Conservation (phyloP, 208 protist genomes). For the Wallacemonas sp. region DNA sequence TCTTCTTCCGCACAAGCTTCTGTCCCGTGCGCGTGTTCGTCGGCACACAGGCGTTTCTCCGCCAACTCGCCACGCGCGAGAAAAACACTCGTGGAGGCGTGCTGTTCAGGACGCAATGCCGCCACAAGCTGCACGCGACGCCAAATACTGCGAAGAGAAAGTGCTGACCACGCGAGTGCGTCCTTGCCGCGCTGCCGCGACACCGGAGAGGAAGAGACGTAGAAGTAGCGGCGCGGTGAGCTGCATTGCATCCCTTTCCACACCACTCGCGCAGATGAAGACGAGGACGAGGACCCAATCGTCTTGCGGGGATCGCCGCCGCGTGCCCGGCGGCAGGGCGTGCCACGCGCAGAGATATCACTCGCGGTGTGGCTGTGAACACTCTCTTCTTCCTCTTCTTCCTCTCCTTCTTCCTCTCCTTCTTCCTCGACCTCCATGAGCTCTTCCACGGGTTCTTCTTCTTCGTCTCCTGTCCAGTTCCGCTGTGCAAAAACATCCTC, state of each 20-base stretch:
- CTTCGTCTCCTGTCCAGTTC: background rate
- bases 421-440: too few relatives aligned
- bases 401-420: slow-evolving; percentile 1
- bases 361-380: background rate
- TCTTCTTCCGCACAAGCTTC: too few relatives aligned
- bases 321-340: too few relatives aligned
- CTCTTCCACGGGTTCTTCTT: background rate
- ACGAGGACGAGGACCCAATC: background rate
- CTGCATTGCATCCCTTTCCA: too few relatives aligned
- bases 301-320: too few relatives aligned
- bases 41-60: background rate
- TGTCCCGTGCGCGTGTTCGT: background rate
- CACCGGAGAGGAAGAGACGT: background rate
- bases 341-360: too few relatives aligned
- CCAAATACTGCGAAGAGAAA: slow-evolving; percentile 58
- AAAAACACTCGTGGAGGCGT: slow-evolving; percentile 52
- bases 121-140: slow-evolving; percentile 53
- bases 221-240: background rate
- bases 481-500: slow-evolving; percentile 1
- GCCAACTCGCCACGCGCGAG: slow-evolving; percentile 11
- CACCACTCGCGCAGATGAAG: too few relatives aligned
- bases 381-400: background rate
- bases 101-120: slow-evolving; percentile 43
- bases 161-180: slow-evolving; percentile 21
- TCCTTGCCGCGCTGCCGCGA: background rate